Conservation (phyloP, 1,139 yeast genomes). For the Taiozyma sp. region DNA sequence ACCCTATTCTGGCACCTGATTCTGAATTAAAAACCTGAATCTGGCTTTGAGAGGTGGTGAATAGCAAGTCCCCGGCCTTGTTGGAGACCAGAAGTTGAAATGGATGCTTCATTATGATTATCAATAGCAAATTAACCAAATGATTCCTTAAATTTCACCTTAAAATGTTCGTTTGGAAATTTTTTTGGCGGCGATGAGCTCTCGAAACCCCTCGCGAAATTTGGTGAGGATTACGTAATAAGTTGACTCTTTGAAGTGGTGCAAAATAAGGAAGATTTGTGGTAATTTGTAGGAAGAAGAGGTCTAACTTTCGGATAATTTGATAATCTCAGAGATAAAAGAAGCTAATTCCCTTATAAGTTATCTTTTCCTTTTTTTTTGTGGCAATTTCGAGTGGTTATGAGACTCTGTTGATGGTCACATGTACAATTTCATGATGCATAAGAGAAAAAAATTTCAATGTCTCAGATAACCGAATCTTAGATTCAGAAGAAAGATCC, state of each 20-base stretch:
- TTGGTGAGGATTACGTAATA: background rate
- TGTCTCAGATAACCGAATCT: background rate
- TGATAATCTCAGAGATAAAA: too few relatives aligned
- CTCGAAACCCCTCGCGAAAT: background rate
- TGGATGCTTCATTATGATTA: slow-evolving; percentile 62
- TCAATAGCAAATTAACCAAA: too few relatives aligned
- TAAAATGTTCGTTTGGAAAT: too few relatives aligned
- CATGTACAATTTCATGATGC: background rate
- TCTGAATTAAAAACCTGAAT: slow-evolving; percentile 43
- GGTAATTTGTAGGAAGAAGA: too few relatives aligned
- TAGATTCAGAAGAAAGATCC: background rate
- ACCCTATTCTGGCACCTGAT: slow-evolving; percentile 36
- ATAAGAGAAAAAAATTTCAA: background rate
- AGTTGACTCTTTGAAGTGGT: too few relatives aligned
- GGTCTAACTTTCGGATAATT: too few relatives aligned
- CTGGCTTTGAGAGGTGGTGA: slow-evolving; percentile 51
- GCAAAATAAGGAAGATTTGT: too few relatives aligned
- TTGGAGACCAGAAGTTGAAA: slow-evolving; percentile 49
- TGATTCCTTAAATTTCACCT: too few relatives aligned
- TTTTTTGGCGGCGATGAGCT: background rate
- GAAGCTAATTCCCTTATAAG: too few relatives aligned
- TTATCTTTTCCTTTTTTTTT: too few relatives aligned
- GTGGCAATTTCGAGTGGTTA: too few relatives aligned
- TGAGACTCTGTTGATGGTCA: background rate
- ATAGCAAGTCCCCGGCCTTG: slow-evolving; percentile 40